Percentiles rank a stretch among this genome's conserved stretches.
These are phyloP conservation scores for Gastrodia elata DNA, from an alignment of 106 monocot genomes.

Conservation along the genomic window DNA sequence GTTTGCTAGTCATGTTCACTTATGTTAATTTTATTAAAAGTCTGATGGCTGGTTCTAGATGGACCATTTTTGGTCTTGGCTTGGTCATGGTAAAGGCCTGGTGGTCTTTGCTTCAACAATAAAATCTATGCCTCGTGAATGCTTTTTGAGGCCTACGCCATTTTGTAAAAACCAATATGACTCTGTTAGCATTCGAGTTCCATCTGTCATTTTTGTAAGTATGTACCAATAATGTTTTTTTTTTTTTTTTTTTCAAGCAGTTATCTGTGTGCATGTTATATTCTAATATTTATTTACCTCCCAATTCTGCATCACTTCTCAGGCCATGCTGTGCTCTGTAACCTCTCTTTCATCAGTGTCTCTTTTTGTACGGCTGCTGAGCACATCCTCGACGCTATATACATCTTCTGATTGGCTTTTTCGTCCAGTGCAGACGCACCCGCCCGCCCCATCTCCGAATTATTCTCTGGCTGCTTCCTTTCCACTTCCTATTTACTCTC, in stretches of 20 bases:
- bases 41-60: background rate
- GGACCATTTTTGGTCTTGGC: background rate
- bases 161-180: background rate
- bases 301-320: constrained; percentile 1
- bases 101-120: background rate
- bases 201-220: background rate
- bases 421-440: background rate
- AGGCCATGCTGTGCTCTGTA: background rate
- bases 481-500: constrained; percentile 5
- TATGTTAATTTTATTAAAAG: background rate
- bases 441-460: background rate
- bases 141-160: background rate
- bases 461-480: background rate
- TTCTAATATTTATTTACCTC: background rate
- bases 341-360: background rate
- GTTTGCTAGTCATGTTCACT: background rate
- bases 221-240: background rate
- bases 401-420: constrained; percentile 5
- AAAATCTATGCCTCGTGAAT: background rate
- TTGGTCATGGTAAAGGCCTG: background rate
- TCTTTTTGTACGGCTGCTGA: background rate
- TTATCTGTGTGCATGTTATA: background rate
- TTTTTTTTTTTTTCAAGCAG: background rate
- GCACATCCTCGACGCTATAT: background rate
- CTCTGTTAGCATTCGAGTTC: background rate